Percentiles rank a stretch among this genome's conserved stretches.
These are phyloP conservation scores for Laguncularia racemosa DNA, from an alignment of 345 rosid genomes.

Conservation along the genomic window DNA sequence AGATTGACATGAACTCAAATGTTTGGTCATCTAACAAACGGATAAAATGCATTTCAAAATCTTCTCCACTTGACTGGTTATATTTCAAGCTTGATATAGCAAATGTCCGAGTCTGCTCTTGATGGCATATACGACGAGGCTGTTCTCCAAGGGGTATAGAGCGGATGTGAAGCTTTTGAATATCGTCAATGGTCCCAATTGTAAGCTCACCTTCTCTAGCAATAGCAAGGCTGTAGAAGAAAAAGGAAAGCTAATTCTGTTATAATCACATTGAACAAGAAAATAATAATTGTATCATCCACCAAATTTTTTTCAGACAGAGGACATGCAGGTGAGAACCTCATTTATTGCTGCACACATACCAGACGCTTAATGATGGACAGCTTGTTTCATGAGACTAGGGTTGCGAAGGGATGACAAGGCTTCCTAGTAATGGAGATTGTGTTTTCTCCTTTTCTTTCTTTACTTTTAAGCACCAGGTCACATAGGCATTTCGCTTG, in stretches of 20 bases:
- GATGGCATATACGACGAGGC: conserved; percentile 88
- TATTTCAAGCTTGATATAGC: conserved; percentile 72
- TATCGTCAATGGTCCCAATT: conserved; percentile 91
- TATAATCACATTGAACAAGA: not conserved
- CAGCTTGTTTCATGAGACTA: too few species aligned
- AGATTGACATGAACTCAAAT: conserved; percentile 69
- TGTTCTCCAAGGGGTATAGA: conserved; percentile 92
- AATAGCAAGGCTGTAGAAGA: conserved; percentile 63
- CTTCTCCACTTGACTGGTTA: conserved; percentile 59
- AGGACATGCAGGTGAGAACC: too few species aligned
- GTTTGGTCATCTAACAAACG: conserved; percentile 83
- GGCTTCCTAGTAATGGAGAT: too few species aligned
- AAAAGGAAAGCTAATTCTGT: not conserved
- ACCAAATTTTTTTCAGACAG: too few species aligned
- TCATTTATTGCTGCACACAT: too few species aligned
- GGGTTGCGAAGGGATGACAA: too few species aligned
- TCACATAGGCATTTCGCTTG: too few species aligned
- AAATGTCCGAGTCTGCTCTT: conserved; percentile 87
- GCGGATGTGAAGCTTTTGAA: conserved; percentile 98
- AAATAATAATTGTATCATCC: not conserved
- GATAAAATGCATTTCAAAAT: conserved; percentile 70
- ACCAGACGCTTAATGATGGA: too few species aligned
- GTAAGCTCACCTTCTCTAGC: conserved; percentile 94
- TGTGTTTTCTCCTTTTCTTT: too few species aligned
- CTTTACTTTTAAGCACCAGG: too few species aligned